Conservation (phyloP, 2,329 filamentous ascomycete species). For the Colletotrichum kahawae region DNA sequence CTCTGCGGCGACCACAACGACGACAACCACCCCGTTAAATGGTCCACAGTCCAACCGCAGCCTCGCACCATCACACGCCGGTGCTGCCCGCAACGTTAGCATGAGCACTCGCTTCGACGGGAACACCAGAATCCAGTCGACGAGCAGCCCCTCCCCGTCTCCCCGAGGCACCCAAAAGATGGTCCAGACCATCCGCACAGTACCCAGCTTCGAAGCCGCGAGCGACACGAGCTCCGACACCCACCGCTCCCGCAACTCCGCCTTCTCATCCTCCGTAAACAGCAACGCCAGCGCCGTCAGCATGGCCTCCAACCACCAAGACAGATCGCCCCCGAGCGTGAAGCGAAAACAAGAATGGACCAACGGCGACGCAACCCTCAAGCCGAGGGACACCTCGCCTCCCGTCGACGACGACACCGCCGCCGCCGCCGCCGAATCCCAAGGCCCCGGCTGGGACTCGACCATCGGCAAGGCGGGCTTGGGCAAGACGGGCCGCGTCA, state of each 20-base stretch:
- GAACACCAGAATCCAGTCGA: constrained; percentile 27
- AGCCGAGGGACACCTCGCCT: constrained; percentile 8
- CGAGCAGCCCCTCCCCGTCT: constrained; percentile 24
- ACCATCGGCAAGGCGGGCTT: constrained; percentile 72
- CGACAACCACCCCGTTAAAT: constrained; percentile 15
- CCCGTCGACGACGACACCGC: constrained; percentile 11
- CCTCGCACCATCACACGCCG: constrained; percentile 42
- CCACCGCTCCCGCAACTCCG: constrained; percentile 47
- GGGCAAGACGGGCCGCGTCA: constrained; percentile 78
- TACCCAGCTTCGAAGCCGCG: constrained; percentile 57
- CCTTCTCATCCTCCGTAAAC: constrained; percentile 61
- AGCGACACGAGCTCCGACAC: constrained; percentile 48
- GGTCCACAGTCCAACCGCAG: constrained; percentile 32
- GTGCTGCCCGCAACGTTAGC: constrained; percentile 40
- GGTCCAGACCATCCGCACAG: constrained; percentile 60
- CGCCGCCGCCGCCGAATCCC: constrained; percentile 33
- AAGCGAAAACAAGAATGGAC: constrained; percentile 38
- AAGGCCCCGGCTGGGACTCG: constrained; percentile 61
- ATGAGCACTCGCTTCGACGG: constrained; percentile 37
- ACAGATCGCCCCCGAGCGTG: constrained; percentile 34
- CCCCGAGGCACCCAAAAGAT: constrained; percentile 34
- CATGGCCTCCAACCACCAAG: constrained; percentile 39
- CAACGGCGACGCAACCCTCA: constrained; percentile 9
- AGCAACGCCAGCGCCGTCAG: constrained; percentile 58
- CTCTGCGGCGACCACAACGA: not conserved